These are phyloP conservation scores for Suillus paluster DNA, from an alignment of 768 basidiomycete species.

Conservation along the genomic window DNA sequence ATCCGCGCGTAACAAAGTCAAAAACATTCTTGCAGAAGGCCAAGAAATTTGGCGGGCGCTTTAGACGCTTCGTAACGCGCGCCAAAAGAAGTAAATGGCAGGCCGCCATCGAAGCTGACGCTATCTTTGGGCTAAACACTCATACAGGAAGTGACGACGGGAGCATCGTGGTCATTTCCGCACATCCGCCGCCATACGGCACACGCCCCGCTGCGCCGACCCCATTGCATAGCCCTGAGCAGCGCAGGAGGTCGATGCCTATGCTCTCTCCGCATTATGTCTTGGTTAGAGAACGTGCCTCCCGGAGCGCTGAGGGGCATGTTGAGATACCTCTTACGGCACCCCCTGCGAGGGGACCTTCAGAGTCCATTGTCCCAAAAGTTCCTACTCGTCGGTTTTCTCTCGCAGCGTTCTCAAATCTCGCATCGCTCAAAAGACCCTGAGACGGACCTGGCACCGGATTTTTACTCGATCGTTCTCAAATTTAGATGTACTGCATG, in stretches of 20 bases:
- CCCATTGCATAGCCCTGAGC: constrained; percentile 11
- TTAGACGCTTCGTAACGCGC: constrained; percentile 31
- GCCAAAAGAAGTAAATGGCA: constrained; percentile 14
- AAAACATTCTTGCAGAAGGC: constrained; percentile 28
- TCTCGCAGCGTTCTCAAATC: constrained; percentile 32
- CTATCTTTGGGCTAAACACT: constrained; percentile 23
- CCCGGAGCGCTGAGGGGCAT: constrained; percentile 13
- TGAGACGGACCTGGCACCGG: too few species aligned
- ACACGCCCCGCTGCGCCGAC: constrained; percentile 7
- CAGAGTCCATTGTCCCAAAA: constrained; percentile 10
- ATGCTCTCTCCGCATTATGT: constrained; percentile 31
- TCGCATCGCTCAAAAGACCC: constrained; percentile 1
- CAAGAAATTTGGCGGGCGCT: constrained; percentile 31
- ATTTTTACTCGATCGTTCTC: not conserved
- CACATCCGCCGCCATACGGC: constrained; percentile 33
- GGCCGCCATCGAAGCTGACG: constrained; percentile 24
- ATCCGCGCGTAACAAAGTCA: constrained; percentile 13
- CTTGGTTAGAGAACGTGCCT: constrained; percentile 15
- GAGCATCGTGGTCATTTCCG: constrained; percentile 35
- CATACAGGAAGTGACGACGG: constrained; percentile 34
- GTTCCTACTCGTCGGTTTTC: constrained; percentile 34
- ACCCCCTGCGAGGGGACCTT: constrained; percentile 14
- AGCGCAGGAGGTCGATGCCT: constrained; percentile 16
- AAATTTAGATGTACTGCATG: not conserved
- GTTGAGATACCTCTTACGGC: constrained; percentile 13